Conservation (phyloP, 2,329 filamentous ascomycete genomes). For the Cladosporium velox region DNA sequence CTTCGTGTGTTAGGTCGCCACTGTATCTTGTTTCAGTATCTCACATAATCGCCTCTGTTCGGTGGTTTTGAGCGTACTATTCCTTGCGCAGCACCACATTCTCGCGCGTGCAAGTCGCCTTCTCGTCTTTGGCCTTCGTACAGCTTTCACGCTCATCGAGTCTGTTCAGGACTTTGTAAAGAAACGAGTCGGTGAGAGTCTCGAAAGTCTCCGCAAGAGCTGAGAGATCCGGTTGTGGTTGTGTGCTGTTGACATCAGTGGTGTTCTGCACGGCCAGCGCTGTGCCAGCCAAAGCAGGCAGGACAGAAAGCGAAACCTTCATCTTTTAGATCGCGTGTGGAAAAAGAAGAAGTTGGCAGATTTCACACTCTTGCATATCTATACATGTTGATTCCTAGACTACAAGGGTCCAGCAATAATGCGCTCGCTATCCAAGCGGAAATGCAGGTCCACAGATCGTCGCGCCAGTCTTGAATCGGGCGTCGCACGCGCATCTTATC, state of each 20-base stretch:
- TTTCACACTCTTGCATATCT: neutral
- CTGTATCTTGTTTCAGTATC: neutral
- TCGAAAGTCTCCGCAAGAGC: neutral
- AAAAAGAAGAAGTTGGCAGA: neutral
- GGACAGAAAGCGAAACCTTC: conserved; percentile 4
- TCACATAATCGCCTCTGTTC: neutral
- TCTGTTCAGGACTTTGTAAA: neutral
- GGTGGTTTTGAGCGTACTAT: neutral
- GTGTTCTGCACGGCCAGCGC: neutral
- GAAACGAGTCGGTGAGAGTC: neutral
- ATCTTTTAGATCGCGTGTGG: neutral
- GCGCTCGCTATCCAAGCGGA: neutral
- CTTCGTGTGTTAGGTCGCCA: conserved; percentile 5
- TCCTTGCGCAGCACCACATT: conserved; percentile 12
- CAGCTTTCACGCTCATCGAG: conserved; percentile 12
- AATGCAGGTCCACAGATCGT: neutral
- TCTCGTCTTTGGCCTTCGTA: neutral
- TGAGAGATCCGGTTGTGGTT: conserved; percentile 5
- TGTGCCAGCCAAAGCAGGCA: neutral
- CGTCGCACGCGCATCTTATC: neutral
- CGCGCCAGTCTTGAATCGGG: neutral
- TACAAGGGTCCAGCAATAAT: neutral
- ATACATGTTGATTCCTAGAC: neutral
- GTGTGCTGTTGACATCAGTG: neutral
- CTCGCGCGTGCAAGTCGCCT: conserved; percentile 6